Evolutionary conservation across 768 basidiomycete species (phyloP).

Genomic region (Tricholoma sp.): DNA sequence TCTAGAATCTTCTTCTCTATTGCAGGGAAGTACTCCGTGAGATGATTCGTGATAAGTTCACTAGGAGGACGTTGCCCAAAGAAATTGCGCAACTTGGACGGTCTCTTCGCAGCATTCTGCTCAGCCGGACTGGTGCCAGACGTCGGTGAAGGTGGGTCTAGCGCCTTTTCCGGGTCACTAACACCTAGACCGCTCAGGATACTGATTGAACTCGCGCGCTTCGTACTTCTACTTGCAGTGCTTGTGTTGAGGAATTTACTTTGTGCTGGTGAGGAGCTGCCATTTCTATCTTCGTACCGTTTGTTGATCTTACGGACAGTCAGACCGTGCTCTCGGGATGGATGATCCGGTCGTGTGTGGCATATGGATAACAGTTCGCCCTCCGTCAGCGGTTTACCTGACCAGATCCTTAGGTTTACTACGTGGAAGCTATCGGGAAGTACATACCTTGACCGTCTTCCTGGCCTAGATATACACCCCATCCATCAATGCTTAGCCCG

Average conservation of each 20-base stretch:
- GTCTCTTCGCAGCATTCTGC: constrained; percentile 40
- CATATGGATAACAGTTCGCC: constrained; percentile 79
- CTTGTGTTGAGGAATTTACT: constrained; percentile 17
- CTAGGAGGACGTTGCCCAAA: constrained; percentile 97
- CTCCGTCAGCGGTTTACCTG: constrained; percentile 77
- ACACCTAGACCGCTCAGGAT: constrained; percentile 93
- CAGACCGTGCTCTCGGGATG: constrained; percentile 74
- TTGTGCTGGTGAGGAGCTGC: constrained; percentile 28
- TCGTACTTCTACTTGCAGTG: constrained; percentile 50
- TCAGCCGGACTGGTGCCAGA: constrained; percentile 27
- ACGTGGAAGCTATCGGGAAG: background rate
- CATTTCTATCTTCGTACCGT: constrained; percentile 38
- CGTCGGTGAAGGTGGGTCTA: constrained; percentile 56
- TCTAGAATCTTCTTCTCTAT: constrained; percentile 89
- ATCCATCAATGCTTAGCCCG: constrained; percentile 80
- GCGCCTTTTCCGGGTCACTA: constrained; percentile 63
- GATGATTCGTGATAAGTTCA: constrained; percentile 92
- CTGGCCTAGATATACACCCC: constrained; percentile 73
- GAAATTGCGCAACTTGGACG: constrained; percentile 86
- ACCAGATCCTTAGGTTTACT: constrained; percentile 4
- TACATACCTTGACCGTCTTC: constrained; percentile 45
- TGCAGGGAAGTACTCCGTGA: constrained; percentile 93
- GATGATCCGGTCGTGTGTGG: constrained; percentile 72
- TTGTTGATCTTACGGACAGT: constrained; percentile 58
- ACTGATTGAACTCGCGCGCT: constrained; percentile 92